Evolutionary conservation across 306 rosid genomes (phyloP), one percentile per base, ranked within the genome.

Genomic region (Vigna radiata): DNA sequence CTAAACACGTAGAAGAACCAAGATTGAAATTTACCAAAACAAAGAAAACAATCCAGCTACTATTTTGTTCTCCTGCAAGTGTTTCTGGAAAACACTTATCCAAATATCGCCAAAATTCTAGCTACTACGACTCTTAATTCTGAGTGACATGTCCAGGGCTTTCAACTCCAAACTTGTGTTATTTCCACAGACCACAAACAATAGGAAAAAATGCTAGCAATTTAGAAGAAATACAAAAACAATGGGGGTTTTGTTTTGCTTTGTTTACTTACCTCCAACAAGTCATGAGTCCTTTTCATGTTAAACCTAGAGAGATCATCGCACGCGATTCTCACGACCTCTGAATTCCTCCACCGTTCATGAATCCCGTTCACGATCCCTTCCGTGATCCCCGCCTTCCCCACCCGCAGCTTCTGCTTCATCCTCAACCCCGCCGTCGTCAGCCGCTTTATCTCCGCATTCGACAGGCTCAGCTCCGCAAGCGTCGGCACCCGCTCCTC

Each of bases 271-370:
- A 94, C 98, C 98, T 94, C 97, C 85, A 94, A 77, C 72, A 94
- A 76, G 31, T 94, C 96, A 85, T 94, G 98, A 27, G 96, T 94
- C 82, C 95, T 86, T 86, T 89, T 92, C 97, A 94, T 94, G 89
- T 94, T 94, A 77, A 87, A 43, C 75, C 81, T 87, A 47, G 85
- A 89, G 25, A 94, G 36, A 87, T 92, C 98, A 75, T 94, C 98
- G 62, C 93, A 90, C 23, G 80, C 87, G 43, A 94, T 58, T 75
- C 84, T 94, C 43, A 90, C 98, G 6, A 94, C 90, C 81, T 94
- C 96, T 0, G 81, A 74, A 0, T 81, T 64, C 70, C 97, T 79
- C 98, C 98, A 92, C 69, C 89, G 88, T 85, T 94, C 98, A 61
- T 94, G 97, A 83, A 94, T 92, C 21, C 97, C 84, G 68, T 91